These are phyloP conservation scores for Bolboschoenus planiculmis DNA, from an alignment of 176 grass and related monocot species.

Conservation along the genomic window DNA sequence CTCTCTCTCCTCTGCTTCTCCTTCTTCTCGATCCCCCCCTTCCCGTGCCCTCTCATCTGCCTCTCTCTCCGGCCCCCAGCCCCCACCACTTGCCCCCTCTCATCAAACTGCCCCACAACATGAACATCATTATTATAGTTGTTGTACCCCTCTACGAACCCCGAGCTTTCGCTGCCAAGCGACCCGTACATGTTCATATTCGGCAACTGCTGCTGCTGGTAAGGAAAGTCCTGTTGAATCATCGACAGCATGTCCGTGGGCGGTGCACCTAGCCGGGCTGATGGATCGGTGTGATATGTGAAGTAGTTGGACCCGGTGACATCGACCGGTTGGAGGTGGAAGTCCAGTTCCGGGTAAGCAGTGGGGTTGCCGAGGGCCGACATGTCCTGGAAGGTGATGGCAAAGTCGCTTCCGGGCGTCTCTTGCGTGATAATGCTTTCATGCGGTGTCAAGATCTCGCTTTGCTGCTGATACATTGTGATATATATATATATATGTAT, in stretches of 20 bases:
- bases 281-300: background rate
- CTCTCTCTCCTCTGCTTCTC: constrained; percentile 22
- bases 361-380: background rate
- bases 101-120: background rate
- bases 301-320: constrained; percentile 20
- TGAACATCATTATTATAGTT: background rate
- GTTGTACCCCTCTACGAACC: constrained; percentile 7
- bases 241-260: background rate
- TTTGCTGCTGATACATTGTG: background rate
- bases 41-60: background rate
- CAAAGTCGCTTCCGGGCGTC: background rate
- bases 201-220: background rate
- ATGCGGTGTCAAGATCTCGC: constrained; percentile 3
- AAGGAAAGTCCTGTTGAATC: background rate
- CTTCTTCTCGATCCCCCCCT: constrained; percentile 17
- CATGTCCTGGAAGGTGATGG: constrained; percentile 8
- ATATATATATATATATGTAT: background rate
- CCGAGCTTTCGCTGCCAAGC: background rate
- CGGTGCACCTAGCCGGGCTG: background rate
- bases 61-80: background rate
- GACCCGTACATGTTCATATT: background rate
- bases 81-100: background rate
- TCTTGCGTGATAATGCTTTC: constrained; percentile 24
- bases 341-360: constrained; percentile 8
- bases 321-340: background rate